Conservation (phyloP, 2,329 filamentous ascomycete species). For the Phoma sp. region DNA sequence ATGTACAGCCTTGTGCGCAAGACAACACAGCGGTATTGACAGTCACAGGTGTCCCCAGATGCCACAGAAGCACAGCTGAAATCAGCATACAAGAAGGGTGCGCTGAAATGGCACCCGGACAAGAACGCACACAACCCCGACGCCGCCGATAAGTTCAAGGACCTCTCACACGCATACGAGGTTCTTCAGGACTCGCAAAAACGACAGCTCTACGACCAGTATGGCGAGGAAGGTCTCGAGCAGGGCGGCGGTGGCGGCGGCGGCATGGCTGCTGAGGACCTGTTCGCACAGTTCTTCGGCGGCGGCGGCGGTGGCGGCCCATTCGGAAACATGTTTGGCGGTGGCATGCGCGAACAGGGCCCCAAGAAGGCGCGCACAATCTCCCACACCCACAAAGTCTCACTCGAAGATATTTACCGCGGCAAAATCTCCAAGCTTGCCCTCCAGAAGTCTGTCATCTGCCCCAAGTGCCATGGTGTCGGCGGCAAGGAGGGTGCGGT, state of each 20-base stretch:
- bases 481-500: constrained; percentile 99
- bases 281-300: constrained; percentile 97
- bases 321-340: constrained; percentile 65
- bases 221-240: constrained; percentile 95
- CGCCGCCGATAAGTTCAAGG: constrained; percentile 98
- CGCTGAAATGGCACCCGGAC: constrained; percentile 86
- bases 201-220: constrained; percentile 91
- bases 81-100: constrained; percentile 85
- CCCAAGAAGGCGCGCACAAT: constrained; percentile 94
- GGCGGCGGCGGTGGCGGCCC: constrained; percentile 65
- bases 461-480: constrained; percentile 88
- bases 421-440: constrained; percentile 98
- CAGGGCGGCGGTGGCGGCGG: constrained; percentile 73
- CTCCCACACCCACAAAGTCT: constrained; percentile 97
- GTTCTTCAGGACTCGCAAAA: constrained; percentile 91
- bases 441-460: constrained; percentile 96
- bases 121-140: constrained; percentile 95
- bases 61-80: constrained; percentile 88
- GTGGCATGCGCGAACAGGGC: constrained; percentile 77
- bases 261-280: constrained; percentile 93
- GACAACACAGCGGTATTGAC: constrained; percentile 21
- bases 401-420: constrained; percentile 95
- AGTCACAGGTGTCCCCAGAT: constrained; percentile 72
- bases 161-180: constrained; percentile 94
- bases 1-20: constrained; percentile 48